phyloP scores from a whole-genome alignment of 257 asterid genomes.

The Salvia splendens region DNA sequence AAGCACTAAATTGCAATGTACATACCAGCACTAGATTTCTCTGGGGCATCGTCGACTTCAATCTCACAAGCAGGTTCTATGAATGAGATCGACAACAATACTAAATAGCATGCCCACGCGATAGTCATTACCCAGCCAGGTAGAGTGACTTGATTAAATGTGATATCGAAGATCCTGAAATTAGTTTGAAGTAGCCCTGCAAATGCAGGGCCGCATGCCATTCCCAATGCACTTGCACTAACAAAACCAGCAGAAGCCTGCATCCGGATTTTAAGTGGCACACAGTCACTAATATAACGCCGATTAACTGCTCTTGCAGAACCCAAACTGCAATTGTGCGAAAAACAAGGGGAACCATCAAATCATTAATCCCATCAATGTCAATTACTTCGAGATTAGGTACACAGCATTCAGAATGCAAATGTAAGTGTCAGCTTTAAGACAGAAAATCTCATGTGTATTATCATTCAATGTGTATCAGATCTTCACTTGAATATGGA shows the following conservation, averaged over 20 bases:
- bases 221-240: conserved; percentile 99
- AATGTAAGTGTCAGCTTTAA: not conserved
- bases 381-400: conserved; percentile 21
- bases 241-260: conserved; percentile 99
- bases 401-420: conserved; percentile 24
- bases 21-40: conserved; percentile 57
- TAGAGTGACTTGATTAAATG: conserved; percentile 80
- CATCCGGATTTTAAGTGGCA: conserved; percentile 88
- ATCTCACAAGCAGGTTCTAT: conserved; percentile 68
- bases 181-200: conserved; percentile 86
- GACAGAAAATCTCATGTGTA: not conserved
- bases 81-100: conserved; percentile 86
- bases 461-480: not conserved
- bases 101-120: conserved; percentile 70
- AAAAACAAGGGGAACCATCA: conserved; percentile 22
- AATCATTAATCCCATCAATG: conserved; percentile 13
- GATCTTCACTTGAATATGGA: not conserved
- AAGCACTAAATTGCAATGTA: conserved; percentile 1
- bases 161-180: conserved; percentile 63
- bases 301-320: conserved; percentile 98
- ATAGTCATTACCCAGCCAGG: conserved; percentile 99
- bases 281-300: conserved; percentile 94
- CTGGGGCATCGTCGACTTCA: conserved; percentile 39
- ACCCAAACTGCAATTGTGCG: conserved; percentile 69
- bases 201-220: conserved; percentile 99